Base-by-base conservation (phyloP, 2,329 filamentous ascomycete species). In the Hypoxylon sp. region DNA sequence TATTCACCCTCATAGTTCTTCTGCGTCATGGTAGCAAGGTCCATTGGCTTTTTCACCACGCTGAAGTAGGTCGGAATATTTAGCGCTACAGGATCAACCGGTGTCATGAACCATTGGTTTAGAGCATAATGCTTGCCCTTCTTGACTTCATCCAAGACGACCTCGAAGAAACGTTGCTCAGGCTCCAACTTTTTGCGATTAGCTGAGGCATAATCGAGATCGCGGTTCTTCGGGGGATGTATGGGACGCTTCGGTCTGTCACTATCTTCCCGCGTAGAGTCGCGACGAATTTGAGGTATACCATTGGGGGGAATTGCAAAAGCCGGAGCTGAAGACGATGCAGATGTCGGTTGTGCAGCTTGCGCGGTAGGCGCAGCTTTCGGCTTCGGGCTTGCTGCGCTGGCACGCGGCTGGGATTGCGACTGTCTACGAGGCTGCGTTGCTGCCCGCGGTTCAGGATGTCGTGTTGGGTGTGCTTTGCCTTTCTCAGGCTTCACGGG, bases 21-120 rank as follows among this genome's bases (percentile, higher is more conserved):
- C 46, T 86, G 85, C 37, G 88, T 85, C 77, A 97, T 92, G n/a
- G 93, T 97, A 14, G 87, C 85, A 55, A 98, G 85, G 79, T 99
- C 95, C 95, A 98, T 99, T 0, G 96, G 96, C 78, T 95, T 94
- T 85, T 97, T 98, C 82, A 99, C 94, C 69, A 98, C 85, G 76
- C 92, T 94, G 79, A 96, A 93, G 79, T 99, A 99, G 25, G 92
- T 91, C 0, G 96, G 96, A 66, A 98, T 98, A 78, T 95, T 94
- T 60, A 98, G 84, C 0, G 95, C 95, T 37, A 98, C 95, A 0
- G 96, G 94, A 78, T 99, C 96, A 20, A 99, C 96, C 0, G 96
- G 92, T 6, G 88, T 83, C 75, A 93, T 83, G 82, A 99, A 99
- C 66, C 92, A 91, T 61, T 86, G 86, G 48, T 93, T 93, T 72